These are phyloP conservation scores for Penicillium decumbens DNA, from an alignment of 2,329 filamentous ascomycete species.

Conservation along the genomic window DNA sequence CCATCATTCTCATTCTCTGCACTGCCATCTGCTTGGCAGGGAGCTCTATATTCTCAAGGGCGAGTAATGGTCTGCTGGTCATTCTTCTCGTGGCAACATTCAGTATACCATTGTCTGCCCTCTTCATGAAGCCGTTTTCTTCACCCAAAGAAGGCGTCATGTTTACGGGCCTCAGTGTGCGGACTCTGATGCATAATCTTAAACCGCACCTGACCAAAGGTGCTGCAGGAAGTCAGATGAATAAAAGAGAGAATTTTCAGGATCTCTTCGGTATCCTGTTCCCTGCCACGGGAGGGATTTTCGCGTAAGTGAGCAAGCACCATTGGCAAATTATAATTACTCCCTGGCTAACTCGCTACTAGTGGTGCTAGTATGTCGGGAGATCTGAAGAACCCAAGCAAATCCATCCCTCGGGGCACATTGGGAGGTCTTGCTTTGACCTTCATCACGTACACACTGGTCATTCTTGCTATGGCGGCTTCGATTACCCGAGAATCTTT, in stretches of 20 bases:
- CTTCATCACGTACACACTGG: constrained; percentile 68
- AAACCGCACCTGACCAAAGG: constrained; percentile 62
- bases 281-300: constrained; percentile 61
- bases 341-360: constrained; percentile 34
- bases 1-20: constrained; percentile 64
- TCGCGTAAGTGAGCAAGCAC: constrained; percentile 43
- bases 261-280: constrained; percentile 83
- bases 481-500: constrained; percentile 71
- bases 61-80: constrained; percentile 69
- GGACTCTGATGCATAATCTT: constrained; percentile 70
- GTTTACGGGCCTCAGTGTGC: constrained; percentile 70
- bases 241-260: constrained; percentile 66
- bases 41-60: constrained; percentile 72
- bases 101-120: constrained; percentile 75
- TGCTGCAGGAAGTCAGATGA: constrained; percentile 57
- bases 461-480: constrained; percentile 72
- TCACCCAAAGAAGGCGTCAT: constrained; percentile 59
- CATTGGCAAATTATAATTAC: constrained; percentile 45
- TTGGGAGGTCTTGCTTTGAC: constrained; percentile 72
- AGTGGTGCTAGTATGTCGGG: constrained; percentile 85
- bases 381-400: constrained; percentile 75
- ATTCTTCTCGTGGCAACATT: constrained; percentile 68
- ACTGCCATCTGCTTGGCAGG: constrained; percentile 73
- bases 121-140: constrained; percentile 64
- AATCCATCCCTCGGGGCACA: constrained; percentile 78